Evolutionary conservation across 2,329 filamentous ascomycete species (phyloP).

Genomic region (Trichoderma hamatum): DNA sequence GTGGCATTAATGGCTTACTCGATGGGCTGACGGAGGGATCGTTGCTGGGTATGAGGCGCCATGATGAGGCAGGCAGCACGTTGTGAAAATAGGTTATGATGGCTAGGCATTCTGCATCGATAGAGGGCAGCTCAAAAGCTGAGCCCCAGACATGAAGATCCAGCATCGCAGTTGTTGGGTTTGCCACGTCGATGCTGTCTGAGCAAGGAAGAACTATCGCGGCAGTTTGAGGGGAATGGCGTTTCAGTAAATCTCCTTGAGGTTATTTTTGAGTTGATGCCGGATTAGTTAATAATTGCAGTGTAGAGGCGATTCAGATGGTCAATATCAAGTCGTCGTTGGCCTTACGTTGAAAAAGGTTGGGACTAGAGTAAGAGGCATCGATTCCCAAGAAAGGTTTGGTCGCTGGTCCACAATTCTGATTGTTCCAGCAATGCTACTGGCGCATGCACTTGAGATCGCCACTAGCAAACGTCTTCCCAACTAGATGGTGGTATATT

Average conservation of each 20-base stretch:
- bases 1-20: slow-evolving; percentile 53
- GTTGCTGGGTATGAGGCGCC: slow-evolving; percentile 73
- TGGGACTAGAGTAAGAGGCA: neutral
- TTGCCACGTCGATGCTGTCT: neutral
- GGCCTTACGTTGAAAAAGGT: neutral
- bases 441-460: neutral
- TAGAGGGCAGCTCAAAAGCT: slow-evolving; percentile 84
- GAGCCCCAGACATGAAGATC: slow-evolving; percentile 90
- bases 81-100: slow-evolving; percentile 75
- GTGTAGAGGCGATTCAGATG: neutral
- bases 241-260: neutral
- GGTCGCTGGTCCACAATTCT: slow-evolving; percentile 12
- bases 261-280: neutral
- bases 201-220: neutral
- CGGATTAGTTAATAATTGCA: neutral
- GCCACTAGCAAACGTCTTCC: neutral
- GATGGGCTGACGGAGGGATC: slow-evolving; percentile 72
- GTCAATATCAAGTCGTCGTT: neutral
- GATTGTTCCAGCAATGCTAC: neutral
- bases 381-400: slow-evolving; percentile 7
- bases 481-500: neutral
- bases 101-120: slow-evolving; percentile 89
- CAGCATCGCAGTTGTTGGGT: slow-evolving; percentile 39
- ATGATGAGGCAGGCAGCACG: slow-evolving; percentile 61
- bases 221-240: neutral